Evolutionary conservation across 768 basidiomycete genomes (phyloP), one percentile per base, ranked within the genome.

Genomic region (Nidularia sp.): DNA sequence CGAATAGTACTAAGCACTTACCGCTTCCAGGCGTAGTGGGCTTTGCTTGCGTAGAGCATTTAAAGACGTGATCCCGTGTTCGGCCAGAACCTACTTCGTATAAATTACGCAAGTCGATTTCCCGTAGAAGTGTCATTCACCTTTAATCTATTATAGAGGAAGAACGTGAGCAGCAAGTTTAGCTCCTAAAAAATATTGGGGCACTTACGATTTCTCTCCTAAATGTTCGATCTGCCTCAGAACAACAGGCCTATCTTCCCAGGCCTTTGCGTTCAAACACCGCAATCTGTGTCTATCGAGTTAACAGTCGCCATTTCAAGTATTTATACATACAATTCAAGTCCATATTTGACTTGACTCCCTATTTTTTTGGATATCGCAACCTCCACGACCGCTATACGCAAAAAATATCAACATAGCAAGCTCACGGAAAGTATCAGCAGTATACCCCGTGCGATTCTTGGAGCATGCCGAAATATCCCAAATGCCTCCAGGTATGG

Each of bases 171-270:
- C 47, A 35, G 25, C 25, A 25, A 32, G 25, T 31, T 34, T 8
- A 31, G 25, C 10, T n/a, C 10, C 10, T 46, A 15, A 34, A 18
- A 13, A 4, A 48, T 39, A 13, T 53, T 46, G 42, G 45, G 2
- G 43, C 18, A 68, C 87, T 64, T 52, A 92, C 90, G 90, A 91
- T 80, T 92, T 93, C 62, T 93, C 91, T 33, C 95, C 96, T 41
- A 98, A 85, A n/a, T 85, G 82, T 34, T 90, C 85, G 47, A 98
- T 78, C 65, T 98, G 96, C 10, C 88, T 79, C 50, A 98, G 78
- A 5, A 96, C 87, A 10, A 85, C 72, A 4, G 93, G 84, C 15
- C 90, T 74, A 60, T 93, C 88, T 60, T 98, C 95, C 96, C 96
- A 98, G 42, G 92, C 86, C 59, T 87, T 93, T 3, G 90, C 91